Base-by-base conservation (phyloP, 495 filamentous ascomycete genomes). In the Lentithecium fluviatile region DNA sequence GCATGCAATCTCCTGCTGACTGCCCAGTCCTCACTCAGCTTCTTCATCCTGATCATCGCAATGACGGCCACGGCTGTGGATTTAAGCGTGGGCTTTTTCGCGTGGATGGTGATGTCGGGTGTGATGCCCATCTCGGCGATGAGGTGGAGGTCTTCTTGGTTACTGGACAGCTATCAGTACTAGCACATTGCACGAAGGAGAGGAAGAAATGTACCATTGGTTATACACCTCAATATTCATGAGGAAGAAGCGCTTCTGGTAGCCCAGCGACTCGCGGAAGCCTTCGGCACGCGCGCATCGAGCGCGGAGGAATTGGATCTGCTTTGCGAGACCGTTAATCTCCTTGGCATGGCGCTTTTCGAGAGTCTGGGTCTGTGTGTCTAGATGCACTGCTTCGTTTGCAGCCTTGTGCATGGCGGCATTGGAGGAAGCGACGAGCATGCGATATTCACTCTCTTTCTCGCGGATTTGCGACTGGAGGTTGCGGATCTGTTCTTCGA, bases 291-390 rank as follows among this genome's bases (percentile, higher is more conserved):
- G 81, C 70, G 82, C 79, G 71, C 86, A 85, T 50, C 85, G 82
- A 4, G 89, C 90, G 58, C 86, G 81, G 58, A 97, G 82, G 85
- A 88, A 98, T 62, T 91, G 79, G 66, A 97, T 93, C 72, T 96
- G 91, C 74, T 92, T 87, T 60, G 82, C 83, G 70, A 98, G 78
- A 11, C 91, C 91, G 47, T 84, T 81, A 29, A 96, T 79, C 75
- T 97, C 95, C 66, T 86, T 87, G 59, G 81, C 81, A 64, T 96
- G 92, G 49, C 80, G 77, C 54, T 79, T 78, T 66, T 88, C 80
- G 19, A 47, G 52, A 0, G 56, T 65, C 24, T 63, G 58, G 21
- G 63, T 49, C 25, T 65, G 60, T 3, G 50, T 15, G 13, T 65
- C 47, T 7, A 62, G 49, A 19, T 65, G 45, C 19, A 66, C 45